phyloP scores from a whole-genome alignment of 1,284 basidiomycete genomes.

The Fomitopsis palustris region DNA sequence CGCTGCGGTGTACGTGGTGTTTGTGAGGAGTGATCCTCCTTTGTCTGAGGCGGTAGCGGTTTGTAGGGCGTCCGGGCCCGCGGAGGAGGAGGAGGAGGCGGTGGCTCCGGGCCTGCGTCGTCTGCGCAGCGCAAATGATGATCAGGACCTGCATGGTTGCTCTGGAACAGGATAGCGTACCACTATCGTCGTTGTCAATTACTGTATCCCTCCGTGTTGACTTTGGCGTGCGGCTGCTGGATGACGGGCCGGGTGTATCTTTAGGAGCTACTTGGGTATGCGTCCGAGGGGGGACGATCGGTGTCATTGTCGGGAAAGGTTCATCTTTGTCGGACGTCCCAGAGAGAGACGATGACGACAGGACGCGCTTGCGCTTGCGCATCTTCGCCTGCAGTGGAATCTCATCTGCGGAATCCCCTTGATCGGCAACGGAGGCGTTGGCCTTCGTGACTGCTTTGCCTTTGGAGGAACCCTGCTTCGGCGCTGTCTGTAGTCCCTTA shows the following conservation, averaged over 20 bases:
- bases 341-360: constrained; percentile 17
- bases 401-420: not conserved
- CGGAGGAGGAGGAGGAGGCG: not conserved
- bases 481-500: not conserved
- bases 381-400: constrained; percentile 3
- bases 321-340: constrained; percentile 8
- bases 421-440: not conserved
- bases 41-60: constrained; percentile 6
- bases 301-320: not conserved
- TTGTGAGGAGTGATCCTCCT: not conserved
- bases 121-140: constrained; percentile 6
- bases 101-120: not conserved
- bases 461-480: constrained; percentile 1
- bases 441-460: constrained; percentile 5
- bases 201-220: constrained; percentile 1
- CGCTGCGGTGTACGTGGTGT: constrained; percentile 14
- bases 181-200: constrained; percentile 12
- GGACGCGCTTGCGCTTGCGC: constrained; percentile 23
- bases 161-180: constrained; percentile 4
- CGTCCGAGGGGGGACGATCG: not conserved
- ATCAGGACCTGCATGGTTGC: not conserved
- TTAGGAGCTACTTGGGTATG: not conserved
- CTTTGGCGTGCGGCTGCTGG: constrained; percentile 7
- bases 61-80: constrained; percentile 1
- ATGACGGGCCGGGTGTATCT: constrained; percentile 10